These are phyloP conservation scores for Silene coronaria DNA, from an alignment of 179 eudicot species.

Conservation along the genomic window DNA sequence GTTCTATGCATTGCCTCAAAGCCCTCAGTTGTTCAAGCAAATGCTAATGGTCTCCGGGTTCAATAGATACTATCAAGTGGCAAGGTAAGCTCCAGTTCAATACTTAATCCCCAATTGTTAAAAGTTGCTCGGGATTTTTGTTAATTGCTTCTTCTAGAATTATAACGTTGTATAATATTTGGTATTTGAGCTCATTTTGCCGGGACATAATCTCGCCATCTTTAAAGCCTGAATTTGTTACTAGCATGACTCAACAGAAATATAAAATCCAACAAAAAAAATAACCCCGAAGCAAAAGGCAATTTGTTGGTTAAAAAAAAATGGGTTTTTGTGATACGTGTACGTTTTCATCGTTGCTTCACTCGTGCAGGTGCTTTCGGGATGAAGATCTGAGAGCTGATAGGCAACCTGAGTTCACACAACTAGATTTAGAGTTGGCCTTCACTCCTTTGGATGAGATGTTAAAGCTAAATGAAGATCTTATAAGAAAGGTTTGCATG, in stretches of 20 bases:
- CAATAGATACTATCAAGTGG: slow-evolving; percentile 88
- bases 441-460: slow-evolving; percentile 89
- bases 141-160: not conserved
- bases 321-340: not conserved
- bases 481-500: slow-evolving; percentile 69
- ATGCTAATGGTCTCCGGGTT: slow-evolving; percentile 97
- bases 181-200: not conserved
- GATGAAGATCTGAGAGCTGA: slow-evolving; percentile 99
- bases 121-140: not conserved
- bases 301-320: not conserved
- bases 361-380: slow-evolving; percentile 65
- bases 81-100: slow-evolving; percentile 43
- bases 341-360: slow-evolving; percentile 7
- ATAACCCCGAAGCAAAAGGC: not conserved
- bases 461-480: slow-evolving; percentile 81
- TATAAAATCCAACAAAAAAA: not conserved
- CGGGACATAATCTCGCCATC: not conserved
- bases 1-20: slow-evolving; percentile 92
- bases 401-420: slow-evolving; percentile 97
- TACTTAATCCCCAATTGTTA: not conserved
- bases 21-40: slow-evolving; percentile 95
- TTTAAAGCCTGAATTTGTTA: slow-evolving; percentile 7
- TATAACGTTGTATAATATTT: not conserved
- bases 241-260: not conserved
- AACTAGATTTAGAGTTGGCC: slow-evolving; percentile 89